Evolutionary conservation across 345 rosid genomes (phyloP), one percentile per base, ranked within the genome.

Genomic region (Boechera divaricarpa): DNA sequence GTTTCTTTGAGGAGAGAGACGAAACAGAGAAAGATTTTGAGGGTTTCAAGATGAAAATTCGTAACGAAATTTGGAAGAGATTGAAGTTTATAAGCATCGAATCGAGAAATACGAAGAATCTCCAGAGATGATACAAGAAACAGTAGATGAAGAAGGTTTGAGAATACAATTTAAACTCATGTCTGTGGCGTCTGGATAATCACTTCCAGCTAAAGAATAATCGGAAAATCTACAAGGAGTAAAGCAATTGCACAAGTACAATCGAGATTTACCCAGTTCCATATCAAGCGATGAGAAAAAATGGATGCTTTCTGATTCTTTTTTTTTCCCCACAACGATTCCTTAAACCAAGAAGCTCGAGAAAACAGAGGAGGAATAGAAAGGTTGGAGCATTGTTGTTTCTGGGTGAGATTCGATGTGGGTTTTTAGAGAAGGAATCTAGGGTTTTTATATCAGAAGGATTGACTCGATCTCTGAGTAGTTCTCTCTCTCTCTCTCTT

Each of bases 201-300:
- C 73, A 74, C 84, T 83, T 82, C 78, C 78, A 79, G 70, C 78
- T 73, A 79, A 56, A 73, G 82, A 79, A 69, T 73, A 74, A 79
- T 79, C 70, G 10, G 77, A 80, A 35, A 60, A 75, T 52, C 65
- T 65, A 41, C 61, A 70, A 36, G 73, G 75, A 73, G 67, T 62
- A 36, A 45, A 65, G 54, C 78, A 77, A 77, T 53, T 70, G 69
- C 59, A 64, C 28, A 47, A 59, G 57, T 77, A 62, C n/a, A 76
- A 42, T 74, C 79, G 81, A 79, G 77, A 84, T 79, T 80, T 78
- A 82, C 85, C 80, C 69, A 84, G 68, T 79, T 83, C 89, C 89
- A 87, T 87, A 79, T 72, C 78, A 79, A 72, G 32, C 31, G 68
- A 53, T 73, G 62, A 35, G 11, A 26, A 6, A 39, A 16, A 13